phyloP scores from a whole-genome alignment of 768 basidiomycete genomes.

The Pleurotus ostreatus region DNA sequence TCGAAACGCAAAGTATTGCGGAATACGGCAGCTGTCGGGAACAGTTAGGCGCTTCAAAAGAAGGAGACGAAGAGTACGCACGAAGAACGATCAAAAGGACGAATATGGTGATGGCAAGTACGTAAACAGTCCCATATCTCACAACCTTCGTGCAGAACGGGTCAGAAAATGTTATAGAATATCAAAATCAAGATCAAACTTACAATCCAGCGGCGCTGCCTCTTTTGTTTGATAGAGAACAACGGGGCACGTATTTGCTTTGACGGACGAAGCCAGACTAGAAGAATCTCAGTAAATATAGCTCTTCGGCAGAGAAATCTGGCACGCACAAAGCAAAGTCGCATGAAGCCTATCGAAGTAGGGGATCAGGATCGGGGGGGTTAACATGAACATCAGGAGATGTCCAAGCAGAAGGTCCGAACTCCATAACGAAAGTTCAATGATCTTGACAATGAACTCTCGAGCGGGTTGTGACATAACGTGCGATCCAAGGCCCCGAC shows the following conservation, averaged over 20 bases:
- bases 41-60: slow-evolving; percentile 11
- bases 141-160: slow-evolving; percentile 49
- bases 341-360: slow-evolving; percentile 92
- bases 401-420: slow-evolving; percentile 90
- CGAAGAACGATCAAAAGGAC: slow-evolving; percentile 74
- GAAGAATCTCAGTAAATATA: slow-evolving; percentile 15
- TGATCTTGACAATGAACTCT: slow-evolving; percentile 96
- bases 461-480: slow-evolving; percentile 97
- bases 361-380: slow-evolving; percentile 83
- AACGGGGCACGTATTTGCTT: slow-evolving; percentile 92
- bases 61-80: slow-evolving; percentile 32
- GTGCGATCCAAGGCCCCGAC: slow-evolving; percentile 84
- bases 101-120: slow-evolving; percentile 64
- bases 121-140: slow-evolving; percentile 80
- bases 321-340: slow-evolving; percentile 76
- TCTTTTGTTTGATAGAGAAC: slow-evolving; percentile 86
- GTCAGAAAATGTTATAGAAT: slow-evolving; percentile 6
- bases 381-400: slow-evolving; percentile 85
- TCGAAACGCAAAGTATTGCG: slow-evolving; percentile 53
- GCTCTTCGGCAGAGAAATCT: slow-evolving; percentile 1
- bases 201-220: slow-evolving; percentile 88
- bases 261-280: slow-evolving; percentile 94
- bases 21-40: slow-evolving; percentile 52
- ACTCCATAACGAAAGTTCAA: slow-evolving; percentile 93
- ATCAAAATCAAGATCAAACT: slow-evolving; percentile 21